Percentiles rank a stretch among this genome's conserved stretches.
Conservation (phyloP, 805 yeast genomes). For the Kuraishia hungarica region DNA sequence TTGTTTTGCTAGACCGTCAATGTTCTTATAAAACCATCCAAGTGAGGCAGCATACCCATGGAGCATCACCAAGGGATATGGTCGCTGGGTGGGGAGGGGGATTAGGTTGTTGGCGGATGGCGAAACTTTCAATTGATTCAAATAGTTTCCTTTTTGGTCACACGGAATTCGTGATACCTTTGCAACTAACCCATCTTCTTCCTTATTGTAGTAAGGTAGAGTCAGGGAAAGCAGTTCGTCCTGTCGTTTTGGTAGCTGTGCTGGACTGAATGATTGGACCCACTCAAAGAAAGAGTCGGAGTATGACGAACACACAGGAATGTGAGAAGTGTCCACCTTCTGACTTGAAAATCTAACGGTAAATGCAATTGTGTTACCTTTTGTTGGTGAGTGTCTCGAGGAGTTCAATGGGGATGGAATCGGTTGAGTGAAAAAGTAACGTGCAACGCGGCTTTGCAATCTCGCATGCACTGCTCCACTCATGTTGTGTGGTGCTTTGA, state of each 20-base stretch:
- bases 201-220: slow-evolving; percentile 1
- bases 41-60: slow-evolving; percentile 52
- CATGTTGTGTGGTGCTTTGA: too few relatives aligned
- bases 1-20: slow-evolving; percentile 30
- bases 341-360: neutral
- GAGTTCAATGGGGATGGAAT: too few relatives aligned
- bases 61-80: slow-evolving; percentile 35
- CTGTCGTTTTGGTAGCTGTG: neutral
- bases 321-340: neutral
- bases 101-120: neutral
- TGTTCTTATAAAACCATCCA: slow-evolving; percentile 49
- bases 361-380: neutral
- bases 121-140: neutral
- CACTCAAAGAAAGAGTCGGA: neutral
- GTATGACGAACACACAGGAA: neutral
- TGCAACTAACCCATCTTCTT: neutral
- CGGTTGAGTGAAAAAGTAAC: neutral
- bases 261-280: neutral
- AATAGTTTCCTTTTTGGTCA: neutral
- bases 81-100: neutral
- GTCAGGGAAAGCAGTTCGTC: neutral
- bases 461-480: neutral
- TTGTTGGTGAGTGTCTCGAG: neutral
- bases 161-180: neutral
- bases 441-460: neutral